Evolutionary conservation across 1,284 basidiomycete species (phyloP).

Genomic region (Trametes hirsuta): DNA sequence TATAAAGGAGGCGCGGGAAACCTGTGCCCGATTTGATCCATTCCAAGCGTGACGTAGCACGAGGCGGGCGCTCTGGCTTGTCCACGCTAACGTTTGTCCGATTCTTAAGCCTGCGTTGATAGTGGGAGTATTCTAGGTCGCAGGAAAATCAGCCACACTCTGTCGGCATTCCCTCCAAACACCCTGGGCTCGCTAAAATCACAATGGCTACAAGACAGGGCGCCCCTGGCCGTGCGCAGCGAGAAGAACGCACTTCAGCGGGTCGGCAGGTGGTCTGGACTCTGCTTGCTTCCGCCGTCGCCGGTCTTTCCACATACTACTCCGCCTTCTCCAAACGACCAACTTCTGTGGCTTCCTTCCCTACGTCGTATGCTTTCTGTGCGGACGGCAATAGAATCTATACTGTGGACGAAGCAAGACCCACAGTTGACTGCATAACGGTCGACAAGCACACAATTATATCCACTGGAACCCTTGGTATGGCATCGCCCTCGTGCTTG

Average conservation of each 20-base stretch:
- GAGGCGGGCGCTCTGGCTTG: too few species aligned
- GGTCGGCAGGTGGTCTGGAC: conserved; percentile 19
- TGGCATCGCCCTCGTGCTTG: background rate
- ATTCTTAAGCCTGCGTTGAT: too few species aligned
- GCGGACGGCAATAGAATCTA: conserved; percentile 28
- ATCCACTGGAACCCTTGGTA: conserved; percentile 58
- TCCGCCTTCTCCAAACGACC: conserved; percentile 5
- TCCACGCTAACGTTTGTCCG: too few species aligned
- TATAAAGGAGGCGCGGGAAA: too few species aligned
- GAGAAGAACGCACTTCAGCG: background rate
- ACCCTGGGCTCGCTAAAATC: too few species aligned
- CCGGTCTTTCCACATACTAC: conserved; percentile 25
- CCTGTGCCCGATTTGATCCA: too few species aligned
- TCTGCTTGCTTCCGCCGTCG: conserved; percentile 23
- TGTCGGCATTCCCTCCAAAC: too few species aligned
- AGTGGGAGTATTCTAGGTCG: too few species aligned
- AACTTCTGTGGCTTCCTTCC: conserved; percentile 15
- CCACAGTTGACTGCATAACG: conserved; percentile 67
- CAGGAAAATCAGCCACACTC: too few species aligned
- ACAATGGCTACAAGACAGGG: background rate
- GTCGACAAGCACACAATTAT: conserved; percentile 58
- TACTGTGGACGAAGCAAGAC: conserved; percentile 30
- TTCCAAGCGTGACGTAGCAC: too few species aligned
- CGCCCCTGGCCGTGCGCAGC: background rate
- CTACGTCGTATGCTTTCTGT: conserved; percentile 37